Evolutionary conservation across 1,139 yeast species (phyloP).

Genomic region (Candida pseudoviswanathii): DNA sequence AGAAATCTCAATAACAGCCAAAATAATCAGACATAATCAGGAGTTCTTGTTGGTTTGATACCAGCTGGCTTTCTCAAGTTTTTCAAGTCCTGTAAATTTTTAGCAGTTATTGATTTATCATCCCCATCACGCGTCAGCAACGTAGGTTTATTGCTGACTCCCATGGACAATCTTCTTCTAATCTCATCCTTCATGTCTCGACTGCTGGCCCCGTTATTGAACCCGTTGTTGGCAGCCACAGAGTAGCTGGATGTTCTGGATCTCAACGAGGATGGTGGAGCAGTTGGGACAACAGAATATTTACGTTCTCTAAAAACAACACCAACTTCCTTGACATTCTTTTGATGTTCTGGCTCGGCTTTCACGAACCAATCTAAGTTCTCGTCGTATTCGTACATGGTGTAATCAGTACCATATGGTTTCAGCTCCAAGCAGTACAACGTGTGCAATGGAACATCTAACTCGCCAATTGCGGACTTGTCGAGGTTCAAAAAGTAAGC

Average conservation of each 20-base stretch:
- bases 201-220: neutral
- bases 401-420: constrained; percentile 95
- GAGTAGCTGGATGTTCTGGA: constrained; percentile 6
- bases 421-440: constrained; percentile 87
- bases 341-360: constrained; percentile 67
- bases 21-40: neutral
- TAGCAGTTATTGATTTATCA: constrained; percentile 15
- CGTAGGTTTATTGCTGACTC: constrained; percentile 13
- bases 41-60: constrained; percentile 1
- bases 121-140: constrained; percentile 11
- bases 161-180: constrained; percentile 22
- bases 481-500: constrained; percentile 89
- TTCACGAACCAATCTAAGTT: constrained; percentile 74
- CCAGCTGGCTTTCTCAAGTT: constrained; percentile 19
- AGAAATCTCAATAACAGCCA: neutral
- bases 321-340: constrained; percentile 65
- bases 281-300: constrained; percentile 74
- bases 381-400: constrained; percentile 85
- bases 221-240: neutral
- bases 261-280: constrained; percentile 44
- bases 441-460: constrained; percentile 92
- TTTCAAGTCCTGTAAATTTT: constrained; percentile 20
- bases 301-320: constrained; percentile 66
- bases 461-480: constrained; percentile 79
- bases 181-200: constrained; percentile 10